phyloP scores from a whole-genome alignment of 352 stramenopile species.

The Globisporangium spinosum region DNA sequence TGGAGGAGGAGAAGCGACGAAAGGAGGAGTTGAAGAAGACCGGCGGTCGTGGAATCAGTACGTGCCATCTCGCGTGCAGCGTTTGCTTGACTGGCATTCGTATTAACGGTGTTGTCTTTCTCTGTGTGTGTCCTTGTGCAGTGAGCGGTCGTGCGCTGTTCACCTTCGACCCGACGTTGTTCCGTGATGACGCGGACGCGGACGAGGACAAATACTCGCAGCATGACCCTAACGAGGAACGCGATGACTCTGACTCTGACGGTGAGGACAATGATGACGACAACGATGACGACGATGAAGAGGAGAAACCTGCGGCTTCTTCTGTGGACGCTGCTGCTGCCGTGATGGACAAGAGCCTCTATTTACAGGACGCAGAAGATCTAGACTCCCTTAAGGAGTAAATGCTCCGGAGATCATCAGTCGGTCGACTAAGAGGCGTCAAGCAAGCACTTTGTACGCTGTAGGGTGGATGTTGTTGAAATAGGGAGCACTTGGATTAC shows the following conservation, averaged over 20 bases:
- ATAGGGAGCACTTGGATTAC: slow-evolving; percentile 1
- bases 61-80: slow-evolving; percentile 24
- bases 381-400: slow-evolving; percentile 77
- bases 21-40: slow-evolving; percentile 88
- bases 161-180: slow-evolving; percentile 88
- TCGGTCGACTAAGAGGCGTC: slow-evolving; percentile 15
- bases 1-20: slow-evolving; percentile 74
- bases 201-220: slow-evolving; percentile 83
- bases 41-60: slow-evolving; percentile 78
- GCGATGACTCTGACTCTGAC: slow-evolving; percentile 19
- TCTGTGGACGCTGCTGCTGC: slow-evolving; percentile 48
- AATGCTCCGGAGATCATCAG: slow-evolving; percentile 14
- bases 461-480: slow-evolving; percentile 24
- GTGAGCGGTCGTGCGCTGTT: slow-evolving; percentile 91
- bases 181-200: slow-evolving; percentile 88
- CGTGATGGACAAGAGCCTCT: slow-evolving; percentile 83
- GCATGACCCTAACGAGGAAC: slow-evolving; percentile 48
- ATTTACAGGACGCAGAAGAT: slow-evolving; percentile 76
- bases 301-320: slow-evolving; percentile 40
- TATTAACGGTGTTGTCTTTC: slow-evolving; percentile 16
- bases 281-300: slow-evolving; percentile 41
- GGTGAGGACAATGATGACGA: slow-evolving; percentile 68
- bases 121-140: slow-evolving; percentile 28
- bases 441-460: slow-evolving; percentile 20
- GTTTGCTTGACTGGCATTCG: not conserved